These are phyloP conservation scores for Zygotorulaspora sp. DNA, from an alignment of 805 yeast genomes.

Conservation along the genomic window DNA sequence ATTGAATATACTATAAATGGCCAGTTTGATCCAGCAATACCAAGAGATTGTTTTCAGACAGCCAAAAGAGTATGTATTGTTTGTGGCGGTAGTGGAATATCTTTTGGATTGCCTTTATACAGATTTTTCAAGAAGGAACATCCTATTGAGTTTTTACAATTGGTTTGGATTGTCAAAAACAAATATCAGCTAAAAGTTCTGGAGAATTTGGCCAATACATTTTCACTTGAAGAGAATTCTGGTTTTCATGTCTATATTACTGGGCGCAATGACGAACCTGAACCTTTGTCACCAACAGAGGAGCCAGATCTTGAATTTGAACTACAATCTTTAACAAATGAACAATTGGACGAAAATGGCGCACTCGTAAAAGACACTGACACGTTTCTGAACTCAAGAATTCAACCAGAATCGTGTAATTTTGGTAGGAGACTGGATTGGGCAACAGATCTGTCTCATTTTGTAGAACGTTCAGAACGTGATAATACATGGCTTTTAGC, in stretches of 20 bases:
- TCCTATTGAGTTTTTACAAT: constrained; percentile 31
- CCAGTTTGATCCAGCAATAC: constrained; percentile 42
- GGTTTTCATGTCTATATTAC: constrained; percentile 19
- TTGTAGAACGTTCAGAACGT: constrained; percentile 15
- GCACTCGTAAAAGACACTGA: constrained; percentile 12
- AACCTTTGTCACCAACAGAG: constrained; percentile 4
- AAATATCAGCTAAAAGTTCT: constrained; percentile 46
- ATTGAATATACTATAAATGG: constrained; percentile 39
- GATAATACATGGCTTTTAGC: constrained; percentile 28
- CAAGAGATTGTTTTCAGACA: constrained; percentile 42
- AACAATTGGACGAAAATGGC: constrained; percentile 19
- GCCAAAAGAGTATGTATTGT: constrained; percentile 50
- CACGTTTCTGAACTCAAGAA: constrained; percentile 1
- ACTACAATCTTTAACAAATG: constrained; percentile 13
- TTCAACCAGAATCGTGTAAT: constrained; percentile 18
- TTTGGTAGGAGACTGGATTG: constrained; percentile 28
- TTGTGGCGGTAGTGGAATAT: constrained; percentile 73
- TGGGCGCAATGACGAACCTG: constrained; percentile 7
- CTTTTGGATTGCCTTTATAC: constrained; percentile 54
- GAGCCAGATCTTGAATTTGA: constrained; percentile 19
- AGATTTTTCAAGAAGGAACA: constrained; percentile 29
- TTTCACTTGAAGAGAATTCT: constrained; percentile 7
- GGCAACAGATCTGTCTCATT: constrained; percentile 24
- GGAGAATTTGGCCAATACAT: constrained; percentile 9
- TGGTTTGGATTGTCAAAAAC: constrained; percentile 54